These are phyloP conservation scores for Lentithecium fluviatile DNA, from an alignment of 495 filamentous ascomycete genomes.

Conservation along the genomic window DNA sequence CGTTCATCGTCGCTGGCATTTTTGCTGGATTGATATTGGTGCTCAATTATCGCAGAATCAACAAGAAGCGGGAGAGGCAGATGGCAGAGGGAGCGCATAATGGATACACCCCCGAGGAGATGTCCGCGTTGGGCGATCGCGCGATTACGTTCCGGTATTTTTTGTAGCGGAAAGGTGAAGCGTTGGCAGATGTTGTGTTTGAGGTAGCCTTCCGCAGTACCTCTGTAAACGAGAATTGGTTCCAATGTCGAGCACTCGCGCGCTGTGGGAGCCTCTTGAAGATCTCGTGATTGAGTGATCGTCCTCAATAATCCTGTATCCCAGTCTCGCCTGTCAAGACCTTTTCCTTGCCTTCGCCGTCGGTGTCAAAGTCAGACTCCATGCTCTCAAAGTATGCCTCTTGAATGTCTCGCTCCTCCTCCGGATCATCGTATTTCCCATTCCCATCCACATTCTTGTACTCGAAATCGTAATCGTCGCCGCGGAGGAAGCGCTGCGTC, in stretches of 20 bases:
- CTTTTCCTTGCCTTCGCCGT: slow-evolving; percentile 44
- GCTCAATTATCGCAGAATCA: slow-evolving; percentile 58
- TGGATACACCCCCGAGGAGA: slow-evolving; percentile 52
- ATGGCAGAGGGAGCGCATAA: slow-evolving; percentile 48
- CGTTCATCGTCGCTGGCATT: slow-evolving; percentile 62
- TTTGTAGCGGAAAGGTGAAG: slow-evolving; percentile 26
- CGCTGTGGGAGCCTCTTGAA: too few species aligned
- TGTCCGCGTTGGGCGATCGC: slow-evolving; percentile 61
- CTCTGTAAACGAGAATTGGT: too few species aligned
- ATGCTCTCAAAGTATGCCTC: slow-evolving; percentile 79
- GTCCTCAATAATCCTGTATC: slow-evolving; percentile 68
- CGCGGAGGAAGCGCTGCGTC: slow-evolving; percentile 65
- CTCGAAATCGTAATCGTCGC: slow-evolving; percentile 74
- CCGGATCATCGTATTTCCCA: slow-evolving; percentile 66
- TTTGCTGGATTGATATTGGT: slow-evolving; percentile 57
- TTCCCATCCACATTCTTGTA: slow-evolving; percentile 66
- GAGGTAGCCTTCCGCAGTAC: too few species aligned
- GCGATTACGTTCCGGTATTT: slow-evolving; percentile 66
- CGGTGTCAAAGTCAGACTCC: slow-evolving; percentile 62
- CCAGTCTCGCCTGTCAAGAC: slow-evolving; percentile 68
- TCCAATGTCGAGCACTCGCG: too few species aligned
- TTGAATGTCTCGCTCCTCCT: slow-evolving; percentile 54
- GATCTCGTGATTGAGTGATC: neutral
- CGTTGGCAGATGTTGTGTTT: too few species aligned
- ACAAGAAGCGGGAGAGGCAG: slow-evolving; percentile 49